phyloP scores from a whole-genome alignment of 1,139 yeast genomes.

The Yamadazyma diospyri region DNA sequence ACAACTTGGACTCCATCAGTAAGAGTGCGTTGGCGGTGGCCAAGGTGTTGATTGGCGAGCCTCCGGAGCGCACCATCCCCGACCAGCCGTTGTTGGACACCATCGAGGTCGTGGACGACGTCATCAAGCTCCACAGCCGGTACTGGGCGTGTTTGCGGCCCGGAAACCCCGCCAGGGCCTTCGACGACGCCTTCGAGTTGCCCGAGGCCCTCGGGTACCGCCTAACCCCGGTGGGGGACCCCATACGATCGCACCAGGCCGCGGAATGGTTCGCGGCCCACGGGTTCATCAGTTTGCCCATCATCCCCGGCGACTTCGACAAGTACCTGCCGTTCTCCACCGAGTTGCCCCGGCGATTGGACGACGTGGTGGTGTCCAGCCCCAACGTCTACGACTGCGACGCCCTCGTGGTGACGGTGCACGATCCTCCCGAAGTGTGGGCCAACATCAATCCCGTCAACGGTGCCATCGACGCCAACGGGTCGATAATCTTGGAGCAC shows the following conservation, averaged over 20 bases:
- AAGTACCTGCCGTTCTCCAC: conserved; percentile 33
- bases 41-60: conserved; percentile 88
- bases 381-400: conserved; percentile 65
- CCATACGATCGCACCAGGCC: conserved; percentile 71
- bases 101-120: conserved; percentile 83
- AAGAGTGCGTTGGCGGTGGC: conserved; percentile 90
- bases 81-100: conserved; percentile 72
- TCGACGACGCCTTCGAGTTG: conserved; percentile 41
- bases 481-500: conserved; percentile 58
- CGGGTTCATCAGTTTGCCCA: conserved; percentile 67
- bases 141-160: conserved; percentile 86
- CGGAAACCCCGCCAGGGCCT: conserved; percentile 45
- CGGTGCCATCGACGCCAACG: conserved; percentile 71
- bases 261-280: conserved; percentile 50
- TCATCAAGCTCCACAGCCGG: conserved; percentile 72
- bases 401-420: conserved; percentile 67
- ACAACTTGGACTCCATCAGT: conserved; percentile 87
- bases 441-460: conserved; percentile 77
- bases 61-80: conserved; percentile 72
- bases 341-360: conserved; percentile 48
- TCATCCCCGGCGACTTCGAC: conserved; percentile 36
- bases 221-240: conserved; percentile 56
- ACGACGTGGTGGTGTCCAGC: conserved; percentile 74
- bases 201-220: conserved; percentile 28
- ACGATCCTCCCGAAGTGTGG: conserved; percentile 94